A percentile compares a stretch with the other conserved stretches of the same genome.
phyloP scores from a whole-genome alignment of 2,329 filamentous ascomycete species.

The Thermomyces lanuginosus region DNA sequence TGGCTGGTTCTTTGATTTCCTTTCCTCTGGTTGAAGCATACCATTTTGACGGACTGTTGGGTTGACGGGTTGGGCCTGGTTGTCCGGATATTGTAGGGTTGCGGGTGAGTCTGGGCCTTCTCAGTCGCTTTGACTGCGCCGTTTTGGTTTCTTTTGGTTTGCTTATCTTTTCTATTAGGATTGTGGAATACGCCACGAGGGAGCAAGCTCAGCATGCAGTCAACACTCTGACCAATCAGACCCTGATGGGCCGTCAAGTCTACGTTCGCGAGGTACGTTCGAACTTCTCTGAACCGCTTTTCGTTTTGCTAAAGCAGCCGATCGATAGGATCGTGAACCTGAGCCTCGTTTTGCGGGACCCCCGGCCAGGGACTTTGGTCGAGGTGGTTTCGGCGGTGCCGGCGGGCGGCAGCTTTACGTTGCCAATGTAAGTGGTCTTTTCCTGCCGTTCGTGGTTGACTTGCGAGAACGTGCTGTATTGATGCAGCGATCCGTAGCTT shows the following conservation, averaged over 20 bases:
- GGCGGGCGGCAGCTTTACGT: conserved; percentile 87
- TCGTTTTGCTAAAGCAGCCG: neutral
- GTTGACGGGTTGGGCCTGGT: conserved; percentile 97
- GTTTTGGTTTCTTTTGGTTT: too few relatives aligned
- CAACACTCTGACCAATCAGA: conserved; percentile 96
- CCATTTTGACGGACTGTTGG: conserved; percentile 76
- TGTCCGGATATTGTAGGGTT: conserved; percentile 91
- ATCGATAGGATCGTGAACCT: conserved; percentile 76
- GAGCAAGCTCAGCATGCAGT: conserved; percentile 98
- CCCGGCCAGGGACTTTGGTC: conserved; percentile 45
- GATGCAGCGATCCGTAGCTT: conserved; percentile 44
- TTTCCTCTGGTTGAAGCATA: conserved; percentile 42
- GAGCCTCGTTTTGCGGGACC: conserved; percentile 88
- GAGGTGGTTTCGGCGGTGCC: conserved; percentile 37
- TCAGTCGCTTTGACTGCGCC: conserved; percentile 1
- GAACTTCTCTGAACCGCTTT: neutral
- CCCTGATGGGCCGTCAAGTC: conserved; percentile 93
- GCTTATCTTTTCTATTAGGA: conserved; percentile 38
- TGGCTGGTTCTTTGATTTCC: conserved; percentile 53
- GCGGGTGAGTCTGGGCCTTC: conserved; percentile 58
- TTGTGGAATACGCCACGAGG: conserved; percentile 99
- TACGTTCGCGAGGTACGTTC: conserved; percentile 88
- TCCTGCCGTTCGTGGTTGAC: conserved; percentile 15
- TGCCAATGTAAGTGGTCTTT: conserved; percentile 75
- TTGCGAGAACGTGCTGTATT: conserved; percentile 1